These are phyloP conservation scores for Hymenoscyphus infarciens DNA, from an alignment of 2,329 filamentous ascomycete species.

Conservation along the genomic window DNA sequence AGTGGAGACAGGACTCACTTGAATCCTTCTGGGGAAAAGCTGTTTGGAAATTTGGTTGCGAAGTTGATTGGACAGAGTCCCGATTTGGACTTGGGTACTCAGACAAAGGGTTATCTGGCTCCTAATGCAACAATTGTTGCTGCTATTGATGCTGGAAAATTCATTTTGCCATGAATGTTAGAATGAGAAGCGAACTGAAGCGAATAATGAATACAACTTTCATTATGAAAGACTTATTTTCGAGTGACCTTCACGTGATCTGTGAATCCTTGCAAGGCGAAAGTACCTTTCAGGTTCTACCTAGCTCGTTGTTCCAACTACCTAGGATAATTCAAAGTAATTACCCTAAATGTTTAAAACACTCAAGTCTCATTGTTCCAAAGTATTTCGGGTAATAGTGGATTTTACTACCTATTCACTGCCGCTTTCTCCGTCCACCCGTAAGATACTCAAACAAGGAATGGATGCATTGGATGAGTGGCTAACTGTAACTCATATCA, in stretches of 20 bases:
- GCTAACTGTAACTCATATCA: too few species aligned
- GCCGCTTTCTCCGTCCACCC: too few species aligned
- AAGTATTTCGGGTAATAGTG: too few species aligned
- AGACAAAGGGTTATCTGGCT: conserved; percentile 8
- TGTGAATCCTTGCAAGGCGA: not conserved
- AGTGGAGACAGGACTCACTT: conserved; percentile 48
- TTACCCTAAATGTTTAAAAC: too few species aligned
- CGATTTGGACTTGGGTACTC: conserved; percentile 15
- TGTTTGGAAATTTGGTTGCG: conserved; percentile 50
- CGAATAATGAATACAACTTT: not conserved
- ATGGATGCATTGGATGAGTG: too few species aligned
- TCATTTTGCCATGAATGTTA: conserved; percentile 14
- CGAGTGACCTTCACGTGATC: not conserved
- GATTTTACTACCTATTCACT: too few species aligned
- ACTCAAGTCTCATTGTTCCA: too few species aligned
- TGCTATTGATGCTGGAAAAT: conserved; percentile 17
- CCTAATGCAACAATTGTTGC: conserved; percentile 17
- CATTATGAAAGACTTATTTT: not conserved
- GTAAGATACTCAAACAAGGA: too few species aligned
- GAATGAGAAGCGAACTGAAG: not conserved
- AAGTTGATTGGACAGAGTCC: conserved; percentile 35
- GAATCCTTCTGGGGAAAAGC: conserved; percentile 41
- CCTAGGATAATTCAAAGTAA: too few species aligned
- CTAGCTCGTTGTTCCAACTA: too few species aligned
- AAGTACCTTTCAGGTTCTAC: too few species aligned